These are phyloP conservation scores for Panaeolus papilionaceus DNA, from an alignment of 768 basidiomycete species.

Conservation along the genomic window DNA sequence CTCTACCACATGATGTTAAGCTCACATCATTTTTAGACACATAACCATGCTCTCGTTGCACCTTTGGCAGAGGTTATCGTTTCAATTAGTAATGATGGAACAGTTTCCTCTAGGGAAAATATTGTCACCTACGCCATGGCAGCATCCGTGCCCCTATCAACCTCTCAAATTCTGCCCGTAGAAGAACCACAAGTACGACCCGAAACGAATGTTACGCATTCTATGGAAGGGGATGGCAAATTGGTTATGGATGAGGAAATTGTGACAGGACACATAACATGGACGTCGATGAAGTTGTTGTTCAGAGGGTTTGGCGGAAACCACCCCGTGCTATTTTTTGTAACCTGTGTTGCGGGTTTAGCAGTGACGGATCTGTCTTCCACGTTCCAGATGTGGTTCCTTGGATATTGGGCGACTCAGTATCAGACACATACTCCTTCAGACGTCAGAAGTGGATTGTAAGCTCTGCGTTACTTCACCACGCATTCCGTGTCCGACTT, in stretches of 20 bases:
- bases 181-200: conserved; percentile 27
- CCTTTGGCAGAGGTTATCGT: conserved; percentile 61
- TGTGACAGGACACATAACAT: conserved; percentile 37
- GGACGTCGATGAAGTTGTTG: conserved; percentile 41
- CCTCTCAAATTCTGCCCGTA: conserved; percentile 33
- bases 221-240: conserved; percentile 50
- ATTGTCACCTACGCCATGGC: conserved; percentile 48
- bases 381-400: conserved; percentile 45
- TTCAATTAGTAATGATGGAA: conserved; percentile 56
- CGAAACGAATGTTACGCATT: conserved; percentile 22
- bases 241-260: conserved; percentile 69
- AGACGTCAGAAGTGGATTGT: conserved; percentile 35
- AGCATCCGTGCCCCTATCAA: conserved; percentile 38
- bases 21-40: conserved; percentile 35
- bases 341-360: conserved; percentile 30
- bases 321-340: conserved; percentile 39
- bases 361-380: conserved; percentile 32
- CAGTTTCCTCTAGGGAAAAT: conserved; percentile 53
- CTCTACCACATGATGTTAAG: not conserved
- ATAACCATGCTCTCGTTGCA: conserved; percentile 53
- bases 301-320: conserved; percentile 42
- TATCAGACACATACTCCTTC: conserved; percentile 40
- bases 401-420: conserved; percentile 51
- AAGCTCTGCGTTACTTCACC: conserved; percentile 19
- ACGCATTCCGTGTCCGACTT: not conserved